Base-by-base conservation (phyloP, 495 filamentous ascomycete genomes). In the Neurospora sp. region DNA sequence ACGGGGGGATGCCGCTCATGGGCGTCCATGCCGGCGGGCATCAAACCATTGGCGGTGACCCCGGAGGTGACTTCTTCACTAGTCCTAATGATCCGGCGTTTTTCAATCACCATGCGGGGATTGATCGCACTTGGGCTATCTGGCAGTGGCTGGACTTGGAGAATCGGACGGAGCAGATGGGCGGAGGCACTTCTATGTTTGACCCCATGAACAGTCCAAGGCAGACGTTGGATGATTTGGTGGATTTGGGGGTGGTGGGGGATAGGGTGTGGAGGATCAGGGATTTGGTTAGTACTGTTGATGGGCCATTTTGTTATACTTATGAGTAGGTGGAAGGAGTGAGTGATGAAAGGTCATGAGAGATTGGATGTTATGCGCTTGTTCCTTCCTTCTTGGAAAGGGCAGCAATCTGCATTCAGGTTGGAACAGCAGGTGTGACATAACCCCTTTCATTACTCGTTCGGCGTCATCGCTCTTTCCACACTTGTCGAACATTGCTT, bases 1-100 rank as follows among this genome's bases (percentile, higher is more conserved):
- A 22, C 35, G 12, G 7, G 40, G 40, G n/a, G n/a, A 76, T 79
- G 44, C 78, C 76, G 68, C 78, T 80, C 66, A 77, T 76, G 70
- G 83, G 84, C 59, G 82, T 85, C 59, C 84, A 85, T 73, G 70
- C 66, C 12, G 81, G 74, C 16, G 84, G 83, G 68, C 84, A 85
- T 73, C 84, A 79, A 72, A 84, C 80, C 68, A 82, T 83, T 38
- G 76, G 75, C 31, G 82, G 82, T 46, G 83, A 83, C 73, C 83
- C 82, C 2, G 80, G 79, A 39, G 82, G 78, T 7, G 81, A 84
- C 48, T 82, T 89, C 42, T 92, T 84, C 78, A 84, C 82, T 18
- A 87, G 84, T 61, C 88, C 90, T n/a, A 88, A 88, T 27, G 91
- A 93, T 72, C 90, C 91, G 20, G 85, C 84, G 10, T 93, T 93